These are phyloP conservation scores for Sporothrix pallida DNA, from an alignment of 2,329 filamentous ascomycete species.

Conservation along the genomic window DNA sequence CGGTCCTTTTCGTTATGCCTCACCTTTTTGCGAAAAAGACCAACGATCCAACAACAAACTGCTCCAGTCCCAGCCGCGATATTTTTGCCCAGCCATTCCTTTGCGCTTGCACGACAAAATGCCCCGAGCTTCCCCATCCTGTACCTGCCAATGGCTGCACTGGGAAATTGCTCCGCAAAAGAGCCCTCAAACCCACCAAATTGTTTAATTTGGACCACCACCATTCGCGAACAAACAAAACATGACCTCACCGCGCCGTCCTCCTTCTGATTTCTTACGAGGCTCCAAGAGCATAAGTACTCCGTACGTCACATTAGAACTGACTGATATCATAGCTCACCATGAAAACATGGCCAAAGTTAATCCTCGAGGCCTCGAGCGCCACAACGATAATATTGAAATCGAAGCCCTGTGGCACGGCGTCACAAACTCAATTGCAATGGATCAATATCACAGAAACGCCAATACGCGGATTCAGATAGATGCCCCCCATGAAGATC, in stretches of 20 bases:
- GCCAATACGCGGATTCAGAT: not conserved
- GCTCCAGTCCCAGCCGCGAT: not conserved
- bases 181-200: not conserved
- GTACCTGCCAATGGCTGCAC: slow-evolving; percentile 7
- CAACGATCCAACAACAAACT: not conserved
- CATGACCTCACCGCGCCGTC: no score
- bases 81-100: not conserved
- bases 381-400: not conserved
- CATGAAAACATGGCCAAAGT: no score
- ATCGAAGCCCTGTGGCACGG: not conserved
- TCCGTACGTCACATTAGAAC: not conserved
- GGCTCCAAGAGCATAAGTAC: not conserved
- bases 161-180: slow-evolving; percentile 22
- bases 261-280: not conserved
- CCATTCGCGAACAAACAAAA: not conserved
- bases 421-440: not conserved
- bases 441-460: not conserved
- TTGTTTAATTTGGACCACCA: slow-evolving; percentile 11
- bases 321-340: not conserved
- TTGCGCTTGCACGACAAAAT: not conserved
- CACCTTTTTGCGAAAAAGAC: not conserved
- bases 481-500: not conserved
- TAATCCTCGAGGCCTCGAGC: no score
- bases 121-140: not conserved
- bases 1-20: not conserved